phyloP scores from a whole-genome alignment of 2,329 filamentous ascomycete genomes.

The Aspergillus luchuensis region DNA sequence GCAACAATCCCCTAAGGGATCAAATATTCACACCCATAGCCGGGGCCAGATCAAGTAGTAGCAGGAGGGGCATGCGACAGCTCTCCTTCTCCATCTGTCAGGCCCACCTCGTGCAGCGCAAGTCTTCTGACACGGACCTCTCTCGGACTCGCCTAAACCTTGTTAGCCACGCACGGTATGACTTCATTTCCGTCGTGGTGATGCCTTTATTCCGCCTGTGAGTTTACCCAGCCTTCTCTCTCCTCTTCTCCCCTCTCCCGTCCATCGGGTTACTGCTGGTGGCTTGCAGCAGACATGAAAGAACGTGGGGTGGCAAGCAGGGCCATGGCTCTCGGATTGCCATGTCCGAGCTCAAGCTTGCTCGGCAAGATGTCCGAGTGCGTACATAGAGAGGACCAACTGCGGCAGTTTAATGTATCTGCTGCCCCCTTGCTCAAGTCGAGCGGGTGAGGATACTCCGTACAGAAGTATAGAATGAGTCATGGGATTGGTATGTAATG shows the following conservation, averaged over 20 bases:
- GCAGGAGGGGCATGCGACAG: slow-evolving; percentile 1
- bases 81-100: neutral
- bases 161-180: neutral
- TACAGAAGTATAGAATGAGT: too few relatives aligned
- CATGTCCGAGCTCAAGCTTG: neutral
- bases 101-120: neutral
- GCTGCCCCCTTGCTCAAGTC: neutral
- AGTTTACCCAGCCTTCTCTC: neutral
- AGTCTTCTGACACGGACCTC: slow-evolving; percentile 2
- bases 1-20: neutral
- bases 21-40: neutral
- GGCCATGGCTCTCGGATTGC: neutral
- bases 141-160: neutral
- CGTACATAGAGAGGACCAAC: neutral
- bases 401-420: too few relatives aligned
- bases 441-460: too few relatives aligned
- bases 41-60: neutral
- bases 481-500: too few relatives aligned
- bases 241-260: neutral
- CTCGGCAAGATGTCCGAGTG: slow-evolving; percentile 2
- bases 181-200: neutral
- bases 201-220: neutral
- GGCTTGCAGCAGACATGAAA: neutral
- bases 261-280: slow-evolving; percentile 4
- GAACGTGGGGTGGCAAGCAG: slow-evolving; percentile 2